Conservation (phyloP, 2,329 filamentous ascomycete genomes). For the Talaromyces sp. region DNA sequence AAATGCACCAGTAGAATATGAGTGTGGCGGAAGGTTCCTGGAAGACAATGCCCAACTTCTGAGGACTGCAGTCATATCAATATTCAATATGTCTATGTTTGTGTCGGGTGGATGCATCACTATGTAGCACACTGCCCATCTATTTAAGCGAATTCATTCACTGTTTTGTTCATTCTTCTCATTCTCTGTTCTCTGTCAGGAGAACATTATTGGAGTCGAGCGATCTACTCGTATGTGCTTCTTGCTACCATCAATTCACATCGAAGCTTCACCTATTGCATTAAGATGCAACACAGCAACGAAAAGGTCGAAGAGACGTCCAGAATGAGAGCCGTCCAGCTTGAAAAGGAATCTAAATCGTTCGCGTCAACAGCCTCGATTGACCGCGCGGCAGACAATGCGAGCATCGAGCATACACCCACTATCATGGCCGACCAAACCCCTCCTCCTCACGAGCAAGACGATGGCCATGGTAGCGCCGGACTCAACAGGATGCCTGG, state of each 20-base stretch:
- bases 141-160: too few relatives aligned
- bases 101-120: too few relatives aligned
- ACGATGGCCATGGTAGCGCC: neutral
- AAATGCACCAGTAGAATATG: too few relatives aligned
- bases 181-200: neutral
- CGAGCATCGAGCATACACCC: neutral
- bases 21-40: too few relatives aligned
- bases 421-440: neutral
- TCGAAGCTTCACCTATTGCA: neutral
- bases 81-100: too few relatives aligned
- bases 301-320: neutral
- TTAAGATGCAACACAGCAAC: neutral
- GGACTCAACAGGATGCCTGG: slow-evolving; percentile 1
- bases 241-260: neutral
- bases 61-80: too few relatives aligned
- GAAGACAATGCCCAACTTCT: too few relatives aligned
- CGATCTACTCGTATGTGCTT: neutral
- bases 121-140: too few relatives aligned
- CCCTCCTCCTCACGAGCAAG: neutral
- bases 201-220: neutral
- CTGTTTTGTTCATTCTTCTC: too few relatives aligned
- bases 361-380: neutral
- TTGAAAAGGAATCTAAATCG: neutral
- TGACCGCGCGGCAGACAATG: neutral
- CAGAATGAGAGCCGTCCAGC: neutral